Base-by-base conservation (phyloP, 2,329 filamentous ascomycete genomes). In the Pseudogymnoascus sp. region DNA sequence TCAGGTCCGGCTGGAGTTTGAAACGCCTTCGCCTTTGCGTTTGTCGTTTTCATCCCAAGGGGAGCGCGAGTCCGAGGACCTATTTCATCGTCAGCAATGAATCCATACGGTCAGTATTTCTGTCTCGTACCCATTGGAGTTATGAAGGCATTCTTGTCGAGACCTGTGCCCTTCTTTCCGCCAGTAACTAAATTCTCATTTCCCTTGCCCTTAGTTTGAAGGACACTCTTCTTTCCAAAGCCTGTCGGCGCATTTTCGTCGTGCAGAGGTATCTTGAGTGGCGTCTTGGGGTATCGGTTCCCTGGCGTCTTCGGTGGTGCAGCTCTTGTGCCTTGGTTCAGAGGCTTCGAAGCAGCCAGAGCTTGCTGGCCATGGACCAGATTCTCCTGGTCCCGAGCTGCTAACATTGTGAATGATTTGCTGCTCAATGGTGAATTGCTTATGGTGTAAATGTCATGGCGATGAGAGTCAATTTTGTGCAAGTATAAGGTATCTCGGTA, bases 41-140 rank as follows among this genome's bases (percentile, higher is more conserved):
- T 99, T 62, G 95, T 98, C 1, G 93, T 98, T 77, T 99, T 99
- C 81, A 91, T 89, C 36, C 93, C 93, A 60, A 99, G 79, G 11
- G 92, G 90, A 39, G 93, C 92, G 71, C 93, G 87, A 65, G 81
- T 87, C 65, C 86, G 85, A 61, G 87, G 68, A 65, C 73, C 74
- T 73, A 41, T 14, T 28, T 14, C 10, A 28, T 10, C 13, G 19
- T 63, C 16, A 63, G 57, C 48, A 19, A 37, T 43, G 37, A 60
- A 70, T 64, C 65, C 21, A n/a, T 63, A 57, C 5, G 4, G 4
- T 19, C 51, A 57, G n/a, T 4, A 57, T 34, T 57, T 57, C 25
- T 13, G 51, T 34, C 64, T 71, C 83, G 67, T 81, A 96, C 92
- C 90, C 72, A 90, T 82, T 34, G 93, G 93, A 21, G 93, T 98